phyloP scores from a whole-genome alignment of 495 filamentous ascomycete species.

The Endocarpon pusillum region DNA sequence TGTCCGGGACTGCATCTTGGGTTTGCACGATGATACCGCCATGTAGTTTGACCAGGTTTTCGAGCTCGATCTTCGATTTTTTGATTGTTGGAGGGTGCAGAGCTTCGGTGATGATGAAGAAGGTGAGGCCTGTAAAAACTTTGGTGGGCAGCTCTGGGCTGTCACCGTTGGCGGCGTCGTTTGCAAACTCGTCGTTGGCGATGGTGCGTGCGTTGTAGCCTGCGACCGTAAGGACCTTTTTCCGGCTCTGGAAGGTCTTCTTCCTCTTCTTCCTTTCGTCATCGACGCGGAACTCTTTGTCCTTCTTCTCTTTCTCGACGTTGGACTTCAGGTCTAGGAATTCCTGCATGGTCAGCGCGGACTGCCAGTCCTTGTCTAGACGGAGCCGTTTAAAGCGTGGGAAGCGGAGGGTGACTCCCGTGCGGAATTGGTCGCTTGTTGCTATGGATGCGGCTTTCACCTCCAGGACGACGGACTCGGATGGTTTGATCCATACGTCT shows the following conservation, averaged over 20 bases:
- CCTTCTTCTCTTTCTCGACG: constrained; percentile 53
- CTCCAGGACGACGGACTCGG: constrained; percentile 69
- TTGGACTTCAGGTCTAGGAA: constrained; percentile 56
- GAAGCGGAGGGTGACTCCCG: constrained; percentile 68
- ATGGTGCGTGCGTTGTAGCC: constrained; percentile 40
- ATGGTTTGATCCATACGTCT: constrained; percentile 86
- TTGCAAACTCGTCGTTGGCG: too few species aligned
- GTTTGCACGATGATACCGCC: constrained; percentile 73
- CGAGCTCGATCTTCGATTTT: constrained; percentile 64
- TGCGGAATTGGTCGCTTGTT: constrained; percentile 58
- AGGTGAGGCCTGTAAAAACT: constrained; percentile 59
- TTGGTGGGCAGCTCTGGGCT: constrained; percentile 37
- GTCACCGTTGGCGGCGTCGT: constrained; percentile 32
- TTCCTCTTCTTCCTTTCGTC: constrained; percentile 42
- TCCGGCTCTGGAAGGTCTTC: constrained; percentile 43
- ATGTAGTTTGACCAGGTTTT: constrained; percentile 70
- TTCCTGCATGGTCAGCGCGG: constrained; percentile 57
- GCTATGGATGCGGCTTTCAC: constrained; percentile 80
- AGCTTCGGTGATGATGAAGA: constrained; percentile 55
- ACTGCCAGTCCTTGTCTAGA: constrained; percentile 69
- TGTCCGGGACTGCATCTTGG: constrained; percentile 38
- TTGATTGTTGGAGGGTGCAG: constrained; percentile 38
- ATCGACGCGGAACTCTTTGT: constrained; percentile 73
- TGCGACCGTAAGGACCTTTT: constrained; percentile 51
- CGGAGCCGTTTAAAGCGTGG: constrained; percentile 76